Evolutionary conservation across 1,284 basidiomycete species (phyloP), one percentile per base, ranked within the genome.

Genomic region (Tylopilus sp.): DNA sequence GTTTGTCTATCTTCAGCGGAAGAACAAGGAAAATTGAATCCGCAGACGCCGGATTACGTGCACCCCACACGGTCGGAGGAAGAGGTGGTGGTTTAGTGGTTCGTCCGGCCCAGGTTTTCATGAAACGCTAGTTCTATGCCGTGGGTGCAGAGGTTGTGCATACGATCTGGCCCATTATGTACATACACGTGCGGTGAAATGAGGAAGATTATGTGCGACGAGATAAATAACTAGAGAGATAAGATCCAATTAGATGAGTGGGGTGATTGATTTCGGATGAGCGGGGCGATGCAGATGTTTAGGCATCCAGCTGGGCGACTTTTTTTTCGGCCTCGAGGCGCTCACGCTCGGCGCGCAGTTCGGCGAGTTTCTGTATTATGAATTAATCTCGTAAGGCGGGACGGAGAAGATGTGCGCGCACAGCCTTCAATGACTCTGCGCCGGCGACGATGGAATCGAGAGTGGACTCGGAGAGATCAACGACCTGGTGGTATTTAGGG

Each of bases 1-100:
- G 10, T 31, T 39, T 53, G 52, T 11, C 51, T 22, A 62, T 44
- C 9, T 59, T 10, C 59, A 90, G 88, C 88, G 57, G 89, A 90
- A 66, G 83, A 86, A 54, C 89, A 92, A 70, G 89, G 89, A 29
- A 76, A 78, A 50, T 63, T 85, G 43, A 73, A 87, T 59, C 84
- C 86, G 7, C 73, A 76, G 37, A 77, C 77, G 8, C 89, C 89
- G 1, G 67, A 71, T 41, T 91, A 91, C 62, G 74, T 91, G 22
- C 68, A 71, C 33, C 65, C 62, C 48, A 66, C 50, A 49, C 65
- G 64, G 46, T 49, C 36, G 58, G 63, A 57, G 42, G 61, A 53
- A 43, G 54, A 17, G 13, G 36, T 15, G 33, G 24, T 39, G 22
- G 69, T 64, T 33, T 69, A 60, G 46, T 37, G 31, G 17, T 37